Evolutionary conservation across 2,329 filamentous ascomycete genomes (phyloP), one percentile per base, ranked within the genome.

Genomic region (Penicillium sp.): DNA sequence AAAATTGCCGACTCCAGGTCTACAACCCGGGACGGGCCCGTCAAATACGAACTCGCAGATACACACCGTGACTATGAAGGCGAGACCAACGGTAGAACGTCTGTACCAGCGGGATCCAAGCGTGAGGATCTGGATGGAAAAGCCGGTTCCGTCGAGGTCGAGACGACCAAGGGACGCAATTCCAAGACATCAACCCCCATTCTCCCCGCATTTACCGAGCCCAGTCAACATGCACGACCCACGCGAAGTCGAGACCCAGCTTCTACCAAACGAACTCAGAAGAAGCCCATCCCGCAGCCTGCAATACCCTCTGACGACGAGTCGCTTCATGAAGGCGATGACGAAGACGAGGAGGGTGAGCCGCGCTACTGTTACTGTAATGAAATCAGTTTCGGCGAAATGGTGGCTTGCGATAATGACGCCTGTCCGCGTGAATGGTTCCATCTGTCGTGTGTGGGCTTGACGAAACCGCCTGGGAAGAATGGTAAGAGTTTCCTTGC

Each of bases 311-410:
- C 64, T 0, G 72, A 72, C 45, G 69, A 73, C 15, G 71, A 73
- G 53, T 69, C 69, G 3, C 61, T 69, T 7, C 62, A 69, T 21
- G 75, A 74, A 22, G 74, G 73, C 1, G 83, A 81, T 12, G 81
- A 82, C 7, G 81, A 85, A 32, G 75, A 77, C 33, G 83, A 85
- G 53, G 80, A 78, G 4, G 81, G 86, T 56, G 86, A 90, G 64
- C 84, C 82, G 33, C 76, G 81, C 13, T 90, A 90, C 67, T 88
- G 87, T 67, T 87, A 87, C 69, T 89, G 87, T 66, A 85, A 88
- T 59, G 79, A 83, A 42, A 82, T 88, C 48, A 88, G 85, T 61
- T 90, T 88, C 63, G 86, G 87, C 19, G 85, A 88, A 69, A 90
- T 90, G 87, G 85, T 90, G 38, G 87, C 84, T 2, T 90, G 86